A percentile compares a stretch with the other conserved stretches of the same genome.
These are phyloP conservation scores for Solanum peruvianum DNA, from an alignment of 257 asterid genomes.

Conservation along the genomic window DNA sequence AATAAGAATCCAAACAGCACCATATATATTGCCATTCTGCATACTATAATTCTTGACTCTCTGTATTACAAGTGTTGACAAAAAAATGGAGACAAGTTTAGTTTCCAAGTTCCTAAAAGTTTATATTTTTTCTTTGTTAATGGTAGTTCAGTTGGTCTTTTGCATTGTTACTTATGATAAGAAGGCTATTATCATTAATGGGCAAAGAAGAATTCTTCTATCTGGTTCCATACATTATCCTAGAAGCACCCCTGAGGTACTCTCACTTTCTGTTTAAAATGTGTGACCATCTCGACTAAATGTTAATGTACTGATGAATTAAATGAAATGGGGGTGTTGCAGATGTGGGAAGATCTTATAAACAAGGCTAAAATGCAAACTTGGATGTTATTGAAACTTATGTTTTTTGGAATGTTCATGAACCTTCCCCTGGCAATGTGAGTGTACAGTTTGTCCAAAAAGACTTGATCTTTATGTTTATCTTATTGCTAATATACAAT, in stretches of 20 bases:
- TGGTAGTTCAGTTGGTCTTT: conserved; percentile 17
- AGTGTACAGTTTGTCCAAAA: neutral
- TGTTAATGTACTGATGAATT: neutral
- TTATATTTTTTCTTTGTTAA: conserved; percentile 19
- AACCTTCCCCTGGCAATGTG: conserved; percentile 66
- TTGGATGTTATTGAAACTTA: conserved; percentile 65
- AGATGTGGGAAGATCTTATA: conserved; percentile 75
- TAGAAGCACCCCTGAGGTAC: conserved; percentile 70
- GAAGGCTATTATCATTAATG: conserved; percentile 43
- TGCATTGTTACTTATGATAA: conserved; percentile 45
- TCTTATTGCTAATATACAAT: neutral
- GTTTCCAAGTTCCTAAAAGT: conserved; percentile 20
- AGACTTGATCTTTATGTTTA: neutral
- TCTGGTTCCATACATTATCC: conserved; percentile 76
- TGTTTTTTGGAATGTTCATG: conserved; percentile 61
- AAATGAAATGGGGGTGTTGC: conserved; percentile 7
- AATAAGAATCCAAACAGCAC: conserved; percentile 14
- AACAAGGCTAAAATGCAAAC: conserved; percentile 55
- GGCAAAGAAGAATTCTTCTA: conserved; percentile 49
- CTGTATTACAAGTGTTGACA: neutral
- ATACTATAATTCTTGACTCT: conserved; percentile 9
- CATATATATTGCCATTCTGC: conserved; percentile 13
- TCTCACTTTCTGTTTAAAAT: neutral
- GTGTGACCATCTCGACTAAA: neutral
- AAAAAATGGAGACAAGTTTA: conserved; percentile 29